phyloP scores from a whole-genome alignment of 768 basidiomycete species.

The Cystobasidiopsis lactophilus region DNA sequence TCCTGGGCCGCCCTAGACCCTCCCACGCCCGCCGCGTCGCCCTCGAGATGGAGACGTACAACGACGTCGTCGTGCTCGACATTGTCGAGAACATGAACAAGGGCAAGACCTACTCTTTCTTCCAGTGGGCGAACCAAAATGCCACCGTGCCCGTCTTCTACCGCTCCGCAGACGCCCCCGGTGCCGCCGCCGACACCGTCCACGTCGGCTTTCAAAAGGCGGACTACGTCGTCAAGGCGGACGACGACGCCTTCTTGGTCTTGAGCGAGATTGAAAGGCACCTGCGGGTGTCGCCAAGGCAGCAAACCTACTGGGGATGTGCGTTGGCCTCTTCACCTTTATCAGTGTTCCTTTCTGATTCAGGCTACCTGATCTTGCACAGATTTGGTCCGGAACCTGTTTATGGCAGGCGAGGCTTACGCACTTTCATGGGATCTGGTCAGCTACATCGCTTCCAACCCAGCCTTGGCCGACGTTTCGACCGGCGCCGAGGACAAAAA shows the following conservation, averaged over 20 bases:
- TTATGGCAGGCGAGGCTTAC: constrained; percentile 91
- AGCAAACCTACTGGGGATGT: constrained; percentile 26
- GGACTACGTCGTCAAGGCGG: constrained; percentile 79
- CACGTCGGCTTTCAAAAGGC: constrained; percentile 52
- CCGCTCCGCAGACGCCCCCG: not conserved
- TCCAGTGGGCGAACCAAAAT: constrained; percentile 73
- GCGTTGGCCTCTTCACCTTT: constrained; percentile 10
- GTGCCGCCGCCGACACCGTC: constrained; percentile 16
- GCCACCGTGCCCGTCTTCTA: constrained; percentile 50
- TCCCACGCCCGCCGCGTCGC: constrained; percentile 57
- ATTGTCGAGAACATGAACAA: constrained; percentile 79
- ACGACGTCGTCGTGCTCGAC: constrained; percentile 42
- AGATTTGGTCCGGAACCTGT: constrained; percentile 59
- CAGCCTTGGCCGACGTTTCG: constrained; percentile 40
- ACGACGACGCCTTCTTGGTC: constrained; percentile 90
- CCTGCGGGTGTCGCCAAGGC: constrained; percentile 51
- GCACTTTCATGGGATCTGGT: constrained; percentile 73
- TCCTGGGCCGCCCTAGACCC: constrained; percentile 61
- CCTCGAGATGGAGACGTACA: constrained; percentile 73
- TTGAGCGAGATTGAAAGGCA: constrained; percentile 82
- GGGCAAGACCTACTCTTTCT: constrained; percentile 79
- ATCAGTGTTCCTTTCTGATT: not conserved
- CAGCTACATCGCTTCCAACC: constrained; percentile 60
- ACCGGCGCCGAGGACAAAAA: constrained; percentile 83
- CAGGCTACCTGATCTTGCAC: not conserved